Base-by-base conservation (phyloP, 176 grass and related monocot genomes). In the sorghum (Sorghum bicolor) region DNA sequence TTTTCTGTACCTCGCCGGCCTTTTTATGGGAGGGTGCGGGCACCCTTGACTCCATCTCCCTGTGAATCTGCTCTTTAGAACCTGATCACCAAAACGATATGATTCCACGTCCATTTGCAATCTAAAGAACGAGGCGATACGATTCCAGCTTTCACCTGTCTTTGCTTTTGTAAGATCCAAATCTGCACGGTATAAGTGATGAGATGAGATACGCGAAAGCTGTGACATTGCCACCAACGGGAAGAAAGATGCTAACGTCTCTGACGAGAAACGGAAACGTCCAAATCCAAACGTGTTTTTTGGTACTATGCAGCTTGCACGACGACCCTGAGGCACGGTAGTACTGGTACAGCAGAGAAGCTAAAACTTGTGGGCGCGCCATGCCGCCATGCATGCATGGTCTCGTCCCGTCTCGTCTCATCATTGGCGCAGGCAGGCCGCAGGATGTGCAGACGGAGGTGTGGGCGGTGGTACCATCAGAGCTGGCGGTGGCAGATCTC, bases 111-210 rank as follows among this genome's bases (percentile, higher is more conserved):
- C 26, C 64, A 39, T 13, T 13, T 58, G 41, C 17, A 15, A 11
- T 4, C 34, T 33, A 68, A 67, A 10, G 19, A 68, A 26, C 28
- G 4, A 64, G 0, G 10, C 10, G 61, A 64, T 29, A 72, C 44
- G 70, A 47, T 72, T 72, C 39, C n/a, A 41, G 10, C 1, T 71
- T 71, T 26, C 38, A 44, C 36, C 10, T 2, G 16, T 31, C 7
- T 36, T 20, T 2, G n/a, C 8, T 62, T 87, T 70, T 48, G 9
- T 41, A 3, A 81, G 50, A 48, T 77, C 81, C 85, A 91, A 85
- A 76, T 89, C 65, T 82, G 45, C 53, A 72, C 1, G 26, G 43
- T 1, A 77, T 55, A 32, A 78, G 38, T 50, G 76, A 65, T 3
- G 25, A 36, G 22, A 47, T 22, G 19, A 22, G 67, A 71, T 22